A percentile compares a stretch with the other conserved stretches of the same genome.
These are phyloP conservation scores for Cercospora sp. DNA, from an alignment of 2,329 filamentous ascomycete species.

Conservation along the genomic window DNA sequence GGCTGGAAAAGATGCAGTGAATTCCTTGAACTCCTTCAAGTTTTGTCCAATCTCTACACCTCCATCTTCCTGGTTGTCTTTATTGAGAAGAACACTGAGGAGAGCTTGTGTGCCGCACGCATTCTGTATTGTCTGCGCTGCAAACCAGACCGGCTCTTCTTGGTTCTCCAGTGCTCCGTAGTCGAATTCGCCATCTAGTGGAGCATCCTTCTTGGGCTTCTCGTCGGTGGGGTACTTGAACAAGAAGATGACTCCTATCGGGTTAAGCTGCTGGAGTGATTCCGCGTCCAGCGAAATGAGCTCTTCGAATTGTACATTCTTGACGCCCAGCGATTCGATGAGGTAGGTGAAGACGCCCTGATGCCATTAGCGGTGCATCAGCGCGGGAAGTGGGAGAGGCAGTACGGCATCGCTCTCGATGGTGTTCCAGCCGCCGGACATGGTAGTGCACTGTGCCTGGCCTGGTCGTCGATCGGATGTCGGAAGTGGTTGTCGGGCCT, in stretches of 20 bases:
- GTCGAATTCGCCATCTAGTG: slow-evolving; percentile 82
- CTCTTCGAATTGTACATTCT: slow-evolving; percentile 95
- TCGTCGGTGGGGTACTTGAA: slow-evolving; percentile 89
- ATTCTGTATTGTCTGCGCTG: slow-evolving; percentile 96
- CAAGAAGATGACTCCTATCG: slow-evolving; percentile 86
- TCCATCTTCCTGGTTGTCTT: slow-evolving; percentile 46
- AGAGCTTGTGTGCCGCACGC: slow-evolving; percentile 96
- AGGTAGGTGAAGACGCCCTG: slow-evolving; percentile 96
- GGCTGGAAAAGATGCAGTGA: slow-evolving; percentile 77
- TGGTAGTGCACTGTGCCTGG: slow-evolving; percentile 28
- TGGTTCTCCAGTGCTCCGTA: slow-evolving; percentile 58
- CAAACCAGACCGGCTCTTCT: slow-evolving; percentile 74
- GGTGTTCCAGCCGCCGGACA: slow-evolving; percentile 83
- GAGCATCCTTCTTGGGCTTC: slow-evolving; percentile 60
- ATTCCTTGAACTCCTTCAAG: slow-evolving; percentile 79
- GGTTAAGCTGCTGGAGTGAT: slow-evolving; percentile 62
- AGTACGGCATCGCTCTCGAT: slow-evolving; percentile 91
- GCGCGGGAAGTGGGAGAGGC: slow-evolving; percentile 42
- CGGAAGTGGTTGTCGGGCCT: neutral
- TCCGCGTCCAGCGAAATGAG: slow-evolving; percentile 84
- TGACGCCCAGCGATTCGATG: slow-evolving; percentile 86
- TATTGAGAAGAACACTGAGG: slow-evolving; percentile 87
- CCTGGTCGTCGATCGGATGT: slow-evolving; percentile 4
- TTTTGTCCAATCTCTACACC: slow-evolving; percentile 70
- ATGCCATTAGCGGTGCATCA: slow-evolving; percentile 10